phyloP scores from a whole-genome alignment of 2,329 filamentous ascomycete genomes.

The Botrytis fabae region DNA sequence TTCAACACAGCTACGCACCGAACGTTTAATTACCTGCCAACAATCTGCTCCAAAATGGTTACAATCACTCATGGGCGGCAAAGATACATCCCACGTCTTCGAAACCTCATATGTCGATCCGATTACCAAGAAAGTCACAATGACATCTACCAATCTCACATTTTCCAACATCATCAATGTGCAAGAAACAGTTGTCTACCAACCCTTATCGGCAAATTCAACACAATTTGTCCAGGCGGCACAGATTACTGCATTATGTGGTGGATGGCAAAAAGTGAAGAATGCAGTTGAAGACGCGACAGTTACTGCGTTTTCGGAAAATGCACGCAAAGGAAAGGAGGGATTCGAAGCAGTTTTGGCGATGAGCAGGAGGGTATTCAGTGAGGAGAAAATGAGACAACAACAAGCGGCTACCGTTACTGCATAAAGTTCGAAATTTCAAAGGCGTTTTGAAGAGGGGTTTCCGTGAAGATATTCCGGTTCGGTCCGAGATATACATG shows the following conservation, averaged over 20 bases:
- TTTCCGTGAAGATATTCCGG: neutral
- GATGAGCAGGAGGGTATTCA: conserved; percentile 89
- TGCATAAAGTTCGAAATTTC: neutral
- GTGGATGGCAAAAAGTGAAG: conserved; percentile 96
- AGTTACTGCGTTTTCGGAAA: conserved; percentile 86
- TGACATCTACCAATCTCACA: conserved; percentile 94
- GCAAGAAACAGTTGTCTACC: conserved; percentile 89
- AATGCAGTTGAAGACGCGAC: conserved; percentile 93
- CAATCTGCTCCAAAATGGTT: conserved; percentile 78
- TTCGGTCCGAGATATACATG: neutral
- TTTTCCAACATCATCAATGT: conserved; percentile 88
- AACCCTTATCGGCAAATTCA: conserved; percentile 56
- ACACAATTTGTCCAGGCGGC: conserved; percentile 89
- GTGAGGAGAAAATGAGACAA: conserved; percentile 74
- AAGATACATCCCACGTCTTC: conserved; percentile 84
- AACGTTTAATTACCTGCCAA: conserved; percentile 65
- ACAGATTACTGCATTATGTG: conserved; percentile 89
- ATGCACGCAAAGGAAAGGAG: conserved; percentile 85
- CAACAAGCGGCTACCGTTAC: conserved; percentile 31
- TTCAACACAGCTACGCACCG: conserved; percentile 60
- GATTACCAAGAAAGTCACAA: conserved; percentile 79
- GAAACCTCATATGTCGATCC: conserved; percentile 96
- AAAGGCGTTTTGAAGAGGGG: neutral
- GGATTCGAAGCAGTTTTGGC: conserved; percentile 93
- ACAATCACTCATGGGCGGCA: conserved; percentile 72